A percentile compares a stretch with the other conserved stretches of the same genome.
These are phyloP conservation scores for Tubosaeta sp. DNA, from an alignment of 768 basidiomycete genomes.

Conservation along the genomic window DNA sequence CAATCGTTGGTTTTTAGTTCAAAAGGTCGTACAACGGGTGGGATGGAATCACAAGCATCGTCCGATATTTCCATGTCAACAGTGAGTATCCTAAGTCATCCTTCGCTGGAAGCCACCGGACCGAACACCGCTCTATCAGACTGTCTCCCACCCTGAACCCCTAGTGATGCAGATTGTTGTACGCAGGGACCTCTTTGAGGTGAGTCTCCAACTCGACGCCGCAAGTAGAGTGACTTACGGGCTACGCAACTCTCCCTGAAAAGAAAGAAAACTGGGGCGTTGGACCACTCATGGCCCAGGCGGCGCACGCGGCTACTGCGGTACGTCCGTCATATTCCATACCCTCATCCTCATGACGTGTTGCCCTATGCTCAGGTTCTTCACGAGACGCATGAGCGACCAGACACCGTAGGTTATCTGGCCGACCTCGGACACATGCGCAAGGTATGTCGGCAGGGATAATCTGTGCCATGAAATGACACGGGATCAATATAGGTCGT, in stretches of 20 bases:
- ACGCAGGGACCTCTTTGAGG: conserved; percentile 39
- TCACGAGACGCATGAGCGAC: conserved; percentile 35
- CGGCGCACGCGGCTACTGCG: conserved; percentile 40
- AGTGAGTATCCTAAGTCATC: not conserved
- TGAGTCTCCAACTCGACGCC: conserved; percentile 18
- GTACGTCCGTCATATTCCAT: conserved; percentile 13
- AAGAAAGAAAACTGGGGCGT: conserved; percentile 42
- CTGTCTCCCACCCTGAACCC: conserved; percentile 10
- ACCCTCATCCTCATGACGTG: not conserved
- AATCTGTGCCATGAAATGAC: not conserved
- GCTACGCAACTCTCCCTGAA: not conserved
- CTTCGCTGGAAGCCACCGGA: too few species aligned
- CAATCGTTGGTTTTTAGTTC: too few species aligned
- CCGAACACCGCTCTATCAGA: not conserved
- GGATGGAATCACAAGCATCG: conserved; percentile 1
- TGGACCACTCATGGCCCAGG: conserved; percentile 43
- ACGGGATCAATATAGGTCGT: conserved; percentile 29
- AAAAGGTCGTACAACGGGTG: not conserved
- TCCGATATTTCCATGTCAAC: not conserved
- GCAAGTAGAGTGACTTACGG: not conserved
- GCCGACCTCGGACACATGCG: conserved; percentile 38
- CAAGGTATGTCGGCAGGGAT: conserved; percentile 28
- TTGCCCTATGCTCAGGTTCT: conserved; percentile 29
- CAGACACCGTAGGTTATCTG: conserved; percentile 37
- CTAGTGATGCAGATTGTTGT: conserved; percentile 44